These are phyloP conservation scores for Barbatosphaeria neglecta DNA, from an alignment of 495 filamentous ascomycete species.

Conservation along the genomic window DNA sequence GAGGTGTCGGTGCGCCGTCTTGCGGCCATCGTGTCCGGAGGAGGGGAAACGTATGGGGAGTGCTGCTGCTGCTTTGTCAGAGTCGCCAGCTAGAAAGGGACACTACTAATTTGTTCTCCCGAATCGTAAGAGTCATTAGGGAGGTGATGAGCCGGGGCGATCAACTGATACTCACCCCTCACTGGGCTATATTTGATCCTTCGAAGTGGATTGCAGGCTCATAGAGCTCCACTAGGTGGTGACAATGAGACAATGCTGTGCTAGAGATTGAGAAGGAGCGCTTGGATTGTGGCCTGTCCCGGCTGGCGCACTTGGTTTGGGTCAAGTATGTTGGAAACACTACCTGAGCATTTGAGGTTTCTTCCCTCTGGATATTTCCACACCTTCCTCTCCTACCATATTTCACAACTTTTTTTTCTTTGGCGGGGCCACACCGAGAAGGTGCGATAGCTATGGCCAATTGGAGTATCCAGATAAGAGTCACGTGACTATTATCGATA, in stretches of 20 bases:
- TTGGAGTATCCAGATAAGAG: background rate
- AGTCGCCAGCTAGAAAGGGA: background rate
- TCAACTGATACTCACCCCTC: too few species aligned
- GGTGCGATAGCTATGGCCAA: background rate
- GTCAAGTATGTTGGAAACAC: too few species aligned
- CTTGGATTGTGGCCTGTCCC: too few species aligned
- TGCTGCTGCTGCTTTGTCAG: background rate
- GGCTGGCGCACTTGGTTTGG: too few species aligned
- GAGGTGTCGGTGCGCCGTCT: slow-evolving; percentile 37
- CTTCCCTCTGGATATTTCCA: background rate
- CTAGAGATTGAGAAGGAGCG: too few species aligned
- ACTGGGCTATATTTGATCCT: too few species aligned
- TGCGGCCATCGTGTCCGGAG: slow-evolving; percentile 41
- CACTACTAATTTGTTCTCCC: background rate
- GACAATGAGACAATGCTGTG: too few species aligned
- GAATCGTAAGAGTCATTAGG: too few species aligned
- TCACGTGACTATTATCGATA: background rate
- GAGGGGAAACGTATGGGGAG: background rate
- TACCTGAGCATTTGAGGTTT: too few species aligned
- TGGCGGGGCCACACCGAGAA: background rate
- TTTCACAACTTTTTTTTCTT: background rate
- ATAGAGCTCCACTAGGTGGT: too few species aligned
- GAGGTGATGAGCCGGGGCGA: too few species aligned
- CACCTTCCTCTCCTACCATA: background rate
- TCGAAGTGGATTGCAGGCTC: too few species aligned